Base-by-base conservation (phyloP, 176 grass and related monocot genomes). In the Triticum urartu region DNA sequence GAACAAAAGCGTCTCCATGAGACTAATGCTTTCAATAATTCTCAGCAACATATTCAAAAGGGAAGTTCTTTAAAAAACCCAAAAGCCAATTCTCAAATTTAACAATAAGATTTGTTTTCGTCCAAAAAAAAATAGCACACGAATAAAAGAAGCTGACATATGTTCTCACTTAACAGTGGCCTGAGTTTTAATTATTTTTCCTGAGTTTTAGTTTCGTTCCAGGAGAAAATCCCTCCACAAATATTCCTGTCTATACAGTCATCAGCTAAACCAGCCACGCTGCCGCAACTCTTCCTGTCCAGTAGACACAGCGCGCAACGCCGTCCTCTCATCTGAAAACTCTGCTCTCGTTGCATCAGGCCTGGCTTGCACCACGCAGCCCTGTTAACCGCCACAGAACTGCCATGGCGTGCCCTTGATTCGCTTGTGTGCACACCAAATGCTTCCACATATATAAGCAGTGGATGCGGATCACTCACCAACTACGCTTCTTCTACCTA, bases 301-400 rank as follows among this genome's bases (percentile, higher is more conserved):
- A 92, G 56, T 59, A 59, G 63, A 85, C 36, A 83, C 20, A 64
- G 22, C 59, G 13, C 50, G 72, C 60, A 12, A n/a, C 39, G 20
- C 28, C 30, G 50, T 76, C 66, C 60, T 83, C 72, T 77, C 64
- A 52, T 80, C 75, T 56, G 84, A 83, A 76, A 48, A 81, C 79
- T 67, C 47, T 38, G 58, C 88, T 64, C 78, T 58, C 28, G 43
- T 92, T 92, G 92, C 89, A 74, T 72, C 75, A 71, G 92, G 86
- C 75, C 85, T n/a, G 20, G 64, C 61, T 89, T 83, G 84, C 91
- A 89, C 92, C 94, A 97, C 90, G 94, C 90, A 83, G 81, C 78
- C 75, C 25, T 83, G 68, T 52, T 67, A 64, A 25, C 39, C 68
- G 76, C 90, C 90, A 92, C 88, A 92, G 47, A 73, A 80, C 73